Percentiles rank a stretch among this genome's conserved stretches.
phyloP scores from a whole-genome alignment of 441 rosid species.

The Codiaeum variegatum region DNA sequence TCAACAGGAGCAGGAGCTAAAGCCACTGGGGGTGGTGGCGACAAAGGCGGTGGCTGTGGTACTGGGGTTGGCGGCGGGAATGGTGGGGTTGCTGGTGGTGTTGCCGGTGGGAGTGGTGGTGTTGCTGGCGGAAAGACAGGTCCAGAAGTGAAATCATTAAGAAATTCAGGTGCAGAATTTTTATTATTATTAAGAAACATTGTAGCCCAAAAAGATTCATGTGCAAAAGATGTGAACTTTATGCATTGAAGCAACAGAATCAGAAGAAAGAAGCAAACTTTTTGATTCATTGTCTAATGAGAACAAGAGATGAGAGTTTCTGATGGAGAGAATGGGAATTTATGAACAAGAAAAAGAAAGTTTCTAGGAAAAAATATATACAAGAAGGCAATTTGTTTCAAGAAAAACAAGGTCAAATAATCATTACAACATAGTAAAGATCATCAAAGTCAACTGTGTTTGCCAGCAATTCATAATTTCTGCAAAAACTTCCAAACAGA shows the following conservation, averaged over 20 bases:
- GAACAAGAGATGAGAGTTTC: not conserved
- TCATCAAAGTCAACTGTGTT: not conserved
- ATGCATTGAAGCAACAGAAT: not conserved
- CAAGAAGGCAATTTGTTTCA: not conserved
- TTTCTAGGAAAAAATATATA: not conserved
- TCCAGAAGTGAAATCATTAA: not conserved
- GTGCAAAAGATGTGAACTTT: not conserved
- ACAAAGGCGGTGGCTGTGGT: not conserved
- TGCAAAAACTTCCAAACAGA: not conserved
- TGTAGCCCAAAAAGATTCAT: not conserved
- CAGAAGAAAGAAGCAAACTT: conserved; percentile 2
- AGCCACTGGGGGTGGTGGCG: not conserved
- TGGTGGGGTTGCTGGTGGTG: not conserved
- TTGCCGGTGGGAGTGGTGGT: not conserved
- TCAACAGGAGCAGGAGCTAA: not conserved
- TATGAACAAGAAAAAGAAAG: not conserved
- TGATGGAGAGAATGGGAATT: not conserved
- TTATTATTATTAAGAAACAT: not conserved
- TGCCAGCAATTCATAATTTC: not conserved
- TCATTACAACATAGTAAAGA: not conserved
- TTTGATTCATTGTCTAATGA: conserved; percentile 13
- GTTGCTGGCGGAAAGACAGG: not conserved
- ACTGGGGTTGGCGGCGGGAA: not conserved
- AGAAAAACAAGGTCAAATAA: not conserved
- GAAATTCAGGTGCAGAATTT: not conserved